A percentile compares a stretch with the other conserved stretches of the same genome.
Conservation (phyloP, 2,329 filamentous ascomycete genomes). For the Diaporthe sp. region DNA sequence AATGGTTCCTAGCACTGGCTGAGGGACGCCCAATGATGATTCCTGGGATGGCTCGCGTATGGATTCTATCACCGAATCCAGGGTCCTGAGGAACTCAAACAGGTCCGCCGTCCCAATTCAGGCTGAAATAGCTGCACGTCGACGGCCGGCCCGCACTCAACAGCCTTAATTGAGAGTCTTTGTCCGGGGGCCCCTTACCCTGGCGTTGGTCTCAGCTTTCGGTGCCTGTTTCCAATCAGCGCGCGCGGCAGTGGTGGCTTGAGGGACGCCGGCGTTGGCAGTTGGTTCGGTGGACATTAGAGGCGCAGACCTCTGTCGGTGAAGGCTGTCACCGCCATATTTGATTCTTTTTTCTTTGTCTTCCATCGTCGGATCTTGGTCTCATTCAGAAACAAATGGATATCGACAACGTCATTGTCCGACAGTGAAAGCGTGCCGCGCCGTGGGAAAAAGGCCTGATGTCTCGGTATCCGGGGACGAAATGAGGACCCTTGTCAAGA, state of each 20-base stretch:
- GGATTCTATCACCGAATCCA: background rate
- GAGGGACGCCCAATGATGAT: background rate
- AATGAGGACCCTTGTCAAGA: conserved; percentile 34
- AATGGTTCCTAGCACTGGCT: background rate
- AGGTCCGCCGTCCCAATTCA: conserved; percentile 23
- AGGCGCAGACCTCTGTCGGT: background rate
- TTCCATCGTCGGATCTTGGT: conserved; percentile 15
- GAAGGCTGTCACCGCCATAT: conserved; percentile 14
- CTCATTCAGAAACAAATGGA: conserved; percentile 13
- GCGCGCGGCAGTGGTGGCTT: conserved; percentile 22
- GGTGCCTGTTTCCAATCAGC: conserved; percentile 29
- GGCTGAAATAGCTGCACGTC: conserved; percentile 28
- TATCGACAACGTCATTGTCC: conserved; percentile 26
- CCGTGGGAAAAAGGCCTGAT: conserved; percentile 22
- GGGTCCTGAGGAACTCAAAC: conserved; percentile 14
- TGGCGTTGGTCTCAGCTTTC: conserved; percentile 23
- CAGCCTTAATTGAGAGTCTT: conserved; percentile 14
- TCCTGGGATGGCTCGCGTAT: background rate
- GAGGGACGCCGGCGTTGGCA: background rate
- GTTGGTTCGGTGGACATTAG: background rate
- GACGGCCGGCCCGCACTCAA: conserved; percentile 20
- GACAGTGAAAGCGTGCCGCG: conserved; percentile 14
- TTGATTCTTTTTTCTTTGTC: conserved; percentile 8
- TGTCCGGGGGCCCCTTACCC: conserved; percentile 24
- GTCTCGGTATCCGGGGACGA: conserved; percentile 31